These are phyloP conservation scores for Hemisphaericaspora lyxosophila DNA, from an alignment of 1,139 yeast species.

Conservation along the genomic window DNA sequence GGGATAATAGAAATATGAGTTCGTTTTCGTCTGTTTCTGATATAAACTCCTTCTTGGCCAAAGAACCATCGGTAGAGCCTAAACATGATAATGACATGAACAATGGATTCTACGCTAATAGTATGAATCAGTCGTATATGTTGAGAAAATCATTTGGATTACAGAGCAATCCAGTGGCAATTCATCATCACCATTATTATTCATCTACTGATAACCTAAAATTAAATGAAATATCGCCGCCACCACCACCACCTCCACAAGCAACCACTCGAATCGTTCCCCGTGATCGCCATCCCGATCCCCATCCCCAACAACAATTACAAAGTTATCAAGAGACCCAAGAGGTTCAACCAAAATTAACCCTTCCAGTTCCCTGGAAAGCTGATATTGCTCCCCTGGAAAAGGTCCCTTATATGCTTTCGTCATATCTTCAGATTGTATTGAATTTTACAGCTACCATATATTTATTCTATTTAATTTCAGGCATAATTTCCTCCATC, in stretches of 20 bases:
- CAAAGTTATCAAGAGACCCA: conserved; percentile 3
- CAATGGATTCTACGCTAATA: conserved; percentile 11
- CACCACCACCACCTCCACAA: conserved; percentile 1
- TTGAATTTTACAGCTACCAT: conserved; percentile 47
- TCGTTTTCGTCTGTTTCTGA: conserved; percentile 24
- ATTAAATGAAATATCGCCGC: conserved; percentile 3
- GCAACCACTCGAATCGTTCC: too few species aligned
- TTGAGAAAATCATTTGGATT: conserved; percentile 15
- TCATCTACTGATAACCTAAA: background rate
- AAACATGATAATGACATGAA: background rate
- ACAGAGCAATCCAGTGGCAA: conserved; percentile 31
- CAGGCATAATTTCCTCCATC: conserved; percentile 45
- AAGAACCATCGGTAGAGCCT: background rate
- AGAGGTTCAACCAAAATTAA: conserved; percentile 2
- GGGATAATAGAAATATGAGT: conserved; percentile 14
- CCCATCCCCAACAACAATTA: conserved; percentile 4
- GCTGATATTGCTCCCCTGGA: conserved; percentile 36
- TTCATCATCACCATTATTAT: conserved; percentile 46
- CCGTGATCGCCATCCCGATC: too few species aligned
- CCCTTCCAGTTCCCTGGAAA: conserved; percentile 53
- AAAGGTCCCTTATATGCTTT: conserved; percentile 48
- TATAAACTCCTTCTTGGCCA: conserved; percentile 16
- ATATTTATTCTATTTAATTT: conserved; percentile 42
- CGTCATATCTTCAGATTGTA: conserved; percentile 58
- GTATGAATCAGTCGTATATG: conserved; percentile 19